Evolutionary conservation across 2,329 filamentous ascomycete genomes (phyloP), one percentile per base, ranked within the genome.

Genomic region (Fusarium sp.): DNA sequence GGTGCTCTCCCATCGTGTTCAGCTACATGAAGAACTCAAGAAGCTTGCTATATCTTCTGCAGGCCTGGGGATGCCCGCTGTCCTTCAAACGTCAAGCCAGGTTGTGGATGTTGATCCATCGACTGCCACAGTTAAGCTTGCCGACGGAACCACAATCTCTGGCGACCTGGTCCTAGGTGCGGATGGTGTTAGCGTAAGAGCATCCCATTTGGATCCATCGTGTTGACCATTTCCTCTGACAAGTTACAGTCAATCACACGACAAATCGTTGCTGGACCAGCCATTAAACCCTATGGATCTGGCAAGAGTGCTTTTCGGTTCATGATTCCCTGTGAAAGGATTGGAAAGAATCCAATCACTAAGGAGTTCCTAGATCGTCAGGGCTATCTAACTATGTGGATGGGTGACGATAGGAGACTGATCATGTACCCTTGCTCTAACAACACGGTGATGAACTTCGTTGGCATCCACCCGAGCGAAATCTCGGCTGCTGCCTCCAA

Each of bases 241-340:
- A 11, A 1, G 0, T 2, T 0, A 0, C 75, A 75, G 74, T 79
- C 61, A 66, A 76, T 69, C 63, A 66, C 76, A 55, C 12, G 82
- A 71, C 46, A 73, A 68, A 69, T 67, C 1, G 67, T 81, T 0
- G 73, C 64, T 3, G 78, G 73, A 9, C 61, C 74, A 5, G 60
- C 64, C 0, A 56, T 75, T 33, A 80, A 79, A 9, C 80, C 85
- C 0, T 84, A 83, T 46, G 81, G 83, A 2, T 85, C 84, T 1
- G 88, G 88, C 11, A 88, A 88, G 74, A 88, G 85, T 58, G 87
- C 88, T 0, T 91, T 89, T 73, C 81, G 89, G 9, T 90, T 90
- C 76, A 73, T 89, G 35, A 82, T 90, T 0, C 82, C 85, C 0
- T 66, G 69, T 6, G 77, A 84, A 2, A 80, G 76, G 8, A 79